Evolutionary conservation across 1,284 basidiomycete species (phyloP).

Genomic region (Rhodotorula sp.): DNA sequence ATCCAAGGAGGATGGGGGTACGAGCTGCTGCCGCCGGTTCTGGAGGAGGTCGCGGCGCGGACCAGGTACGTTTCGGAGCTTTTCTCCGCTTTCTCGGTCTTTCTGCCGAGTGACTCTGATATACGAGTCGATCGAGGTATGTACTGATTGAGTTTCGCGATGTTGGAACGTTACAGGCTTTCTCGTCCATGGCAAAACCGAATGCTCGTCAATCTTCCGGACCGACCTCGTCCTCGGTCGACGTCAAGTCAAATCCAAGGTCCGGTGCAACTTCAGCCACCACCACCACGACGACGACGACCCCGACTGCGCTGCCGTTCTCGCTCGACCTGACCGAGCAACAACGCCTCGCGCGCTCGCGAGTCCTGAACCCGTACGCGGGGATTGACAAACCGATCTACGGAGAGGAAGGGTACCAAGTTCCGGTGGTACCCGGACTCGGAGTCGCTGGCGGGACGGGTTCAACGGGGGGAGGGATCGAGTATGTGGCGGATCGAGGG

Average conservation of each 20-base stretch:
- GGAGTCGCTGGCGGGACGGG: constrained; percentile 45
- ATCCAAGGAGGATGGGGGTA: background rate
- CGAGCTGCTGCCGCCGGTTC: background rate
- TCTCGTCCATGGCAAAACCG: too few relatives aligned
- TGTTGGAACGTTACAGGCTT: too few relatives aligned
- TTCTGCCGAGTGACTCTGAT: too few relatives aligned
- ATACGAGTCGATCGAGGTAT: too few relatives aligned
- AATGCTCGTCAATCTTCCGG: too few relatives aligned
- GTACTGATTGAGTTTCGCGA: too few relatives aligned
- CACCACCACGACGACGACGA: background rate
- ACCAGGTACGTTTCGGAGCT: too few relatives aligned
- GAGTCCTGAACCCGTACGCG: constrained; percentile 75
- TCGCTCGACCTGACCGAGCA: constrained; percentile 75
- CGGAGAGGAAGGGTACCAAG: constrained; percentile 44
- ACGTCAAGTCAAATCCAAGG: background rate
- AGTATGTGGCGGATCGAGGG: constrained; percentile 80
- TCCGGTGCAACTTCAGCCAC: background rate
- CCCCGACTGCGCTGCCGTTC: constrained; percentile 59
- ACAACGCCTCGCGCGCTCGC: constrained; percentile 73
- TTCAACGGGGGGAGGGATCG: constrained; percentile 50
- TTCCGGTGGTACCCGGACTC: constrained; percentile 47
- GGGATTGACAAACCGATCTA: constrained; percentile 11
- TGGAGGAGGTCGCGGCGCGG: background rate
- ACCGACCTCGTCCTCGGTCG: too few relatives aligned
- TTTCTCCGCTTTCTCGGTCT: too few relatives aligned